A percentile compares a stretch with the other conserved stretches of the same genome.
phyloP scores from a whole-genome alignment of 1,139 yeast species.

The Saccharomyces hybrid region DNA sequence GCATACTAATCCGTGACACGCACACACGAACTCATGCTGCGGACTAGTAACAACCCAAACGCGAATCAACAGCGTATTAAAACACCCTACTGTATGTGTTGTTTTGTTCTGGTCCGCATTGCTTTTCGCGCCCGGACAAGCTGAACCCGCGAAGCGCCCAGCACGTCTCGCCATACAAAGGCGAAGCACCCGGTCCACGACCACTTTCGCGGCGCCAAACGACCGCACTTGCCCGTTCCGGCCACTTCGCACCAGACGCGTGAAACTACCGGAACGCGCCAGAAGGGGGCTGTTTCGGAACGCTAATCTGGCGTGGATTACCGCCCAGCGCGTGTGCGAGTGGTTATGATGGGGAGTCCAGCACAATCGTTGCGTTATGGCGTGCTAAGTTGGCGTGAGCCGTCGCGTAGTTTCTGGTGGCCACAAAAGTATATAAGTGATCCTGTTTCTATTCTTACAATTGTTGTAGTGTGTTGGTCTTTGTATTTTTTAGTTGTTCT shows the following conservation, averaged over 20 bases:
- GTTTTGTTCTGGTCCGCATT: background rate
- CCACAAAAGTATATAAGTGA: background rate
- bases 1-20: background rate
- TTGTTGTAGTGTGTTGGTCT: too few species aligned
- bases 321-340: background rate
- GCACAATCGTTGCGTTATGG: too few species aligned
- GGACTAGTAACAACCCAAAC: background rate
- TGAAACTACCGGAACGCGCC: background rate
- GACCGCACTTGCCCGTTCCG: background rate
- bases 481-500: too few species aligned
- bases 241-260: background rate
- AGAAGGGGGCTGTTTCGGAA: background rate
- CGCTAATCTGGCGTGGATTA: background rate
- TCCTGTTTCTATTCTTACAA: background rate
- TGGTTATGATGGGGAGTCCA: background rate
- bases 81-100: background rate
- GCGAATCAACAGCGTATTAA: background rate
- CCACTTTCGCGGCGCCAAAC: background rate
- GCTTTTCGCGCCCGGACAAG: background rate
- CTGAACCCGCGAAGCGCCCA: background rate
- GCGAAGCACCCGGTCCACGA: background rate
- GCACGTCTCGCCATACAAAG: constrained; percentile 3
- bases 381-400: background rate
- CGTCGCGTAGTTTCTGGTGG: background rate
- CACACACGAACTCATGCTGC: background rate